phyloP scores from a whole-genome alignment of 805 yeast genomes.

The Myxozyma neotropica region DNA sequence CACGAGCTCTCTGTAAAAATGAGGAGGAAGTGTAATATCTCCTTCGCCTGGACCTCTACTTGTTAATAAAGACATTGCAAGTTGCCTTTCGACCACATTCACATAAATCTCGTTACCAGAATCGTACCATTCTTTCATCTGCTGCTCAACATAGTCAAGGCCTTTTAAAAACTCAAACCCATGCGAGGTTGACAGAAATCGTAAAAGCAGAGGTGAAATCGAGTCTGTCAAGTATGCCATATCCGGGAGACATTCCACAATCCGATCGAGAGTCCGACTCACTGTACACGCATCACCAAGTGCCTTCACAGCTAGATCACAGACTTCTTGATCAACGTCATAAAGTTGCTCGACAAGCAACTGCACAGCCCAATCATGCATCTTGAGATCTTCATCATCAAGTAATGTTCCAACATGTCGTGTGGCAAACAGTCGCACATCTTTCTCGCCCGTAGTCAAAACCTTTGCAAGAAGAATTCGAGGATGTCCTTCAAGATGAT shows the following conservation, averaged over 20 bases:
- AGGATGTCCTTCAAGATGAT: constrained; percentile 62
- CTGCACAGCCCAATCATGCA: constrained; percentile 52
- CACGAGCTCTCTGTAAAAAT: constrained; percentile 78
- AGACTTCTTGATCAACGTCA: constrained; percentile 61
- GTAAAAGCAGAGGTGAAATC: constrained; percentile 60
- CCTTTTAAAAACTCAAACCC: constrained; percentile 71
- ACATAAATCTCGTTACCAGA: constrained; percentile 36
- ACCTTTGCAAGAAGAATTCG: constrained; percentile 68
- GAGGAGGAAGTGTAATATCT: constrained; percentile 50
- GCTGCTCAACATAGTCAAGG: constrained; percentile 61
- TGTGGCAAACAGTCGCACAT: constrained; percentile 61
- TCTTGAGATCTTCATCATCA: constrained; percentile 16
- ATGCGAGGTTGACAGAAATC: constrained; percentile 61
- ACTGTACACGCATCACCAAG: constrained; percentile 56
- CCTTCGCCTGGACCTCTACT: background rate
- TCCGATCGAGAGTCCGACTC: constrained; percentile 51
- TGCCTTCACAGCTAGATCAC: constrained; percentile 57
- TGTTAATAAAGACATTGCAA: constrained; percentile 17
- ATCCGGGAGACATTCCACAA: constrained; percentile 60
- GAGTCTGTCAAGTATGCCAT: constrained; percentile 55
- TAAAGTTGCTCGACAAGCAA: constrained; percentile 67
- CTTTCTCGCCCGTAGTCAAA: constrained; percentile 55
- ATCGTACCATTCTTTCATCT: constrained; percentile 69
- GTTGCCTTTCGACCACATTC: constrained; percentile 32
- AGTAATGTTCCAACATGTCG: constrained; percentile 48